These are phyloP conservation scores for Alternaria brassicae DNA, from an alignment of 2,329 filamentous ascomycete genomes.

Conservation along the genomic window DNA sequence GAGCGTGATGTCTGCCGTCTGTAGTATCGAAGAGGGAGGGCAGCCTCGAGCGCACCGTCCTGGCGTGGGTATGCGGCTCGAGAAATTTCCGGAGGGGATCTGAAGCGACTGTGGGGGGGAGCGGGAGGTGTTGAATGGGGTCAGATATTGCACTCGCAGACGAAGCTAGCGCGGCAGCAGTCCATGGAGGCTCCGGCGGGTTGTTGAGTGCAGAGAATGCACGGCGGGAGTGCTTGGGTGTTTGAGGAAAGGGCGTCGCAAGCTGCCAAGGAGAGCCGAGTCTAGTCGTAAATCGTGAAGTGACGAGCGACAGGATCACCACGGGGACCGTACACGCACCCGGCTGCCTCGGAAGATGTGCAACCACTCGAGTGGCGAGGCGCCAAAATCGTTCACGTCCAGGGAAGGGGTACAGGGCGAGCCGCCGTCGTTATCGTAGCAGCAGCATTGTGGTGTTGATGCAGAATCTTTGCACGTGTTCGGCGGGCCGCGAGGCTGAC, in stretches of 20 bases:
- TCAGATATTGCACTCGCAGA: background rate
- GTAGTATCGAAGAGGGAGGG: background rate
- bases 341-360: slow-evolving; percentile 14
- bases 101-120: slow-evolving; percentile 18
- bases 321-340: slow-evolving; percentile 6
- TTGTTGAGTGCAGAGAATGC: slow-evolving; percentile 11
- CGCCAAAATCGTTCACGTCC: background rate
- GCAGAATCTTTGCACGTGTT: slow-evolving; percentile 3
- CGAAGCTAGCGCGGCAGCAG: background rate
- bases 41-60: slow-evolving; percentile 8
- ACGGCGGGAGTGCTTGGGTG: slow-evolving; percentile 13
- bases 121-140: background rate
- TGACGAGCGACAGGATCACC: slow-evolving; percentile 23
- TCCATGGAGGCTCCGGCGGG: slow-evolving; percentile 1
- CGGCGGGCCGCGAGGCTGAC: slow-evolving; percentile 6
- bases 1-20: slow-evolving; percentile 9
- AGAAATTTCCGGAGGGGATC: slow-evolving; percentile 1
- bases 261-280: slow-evolving; percentile 31
- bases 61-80: background rate
- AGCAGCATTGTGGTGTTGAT: background rate
- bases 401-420: background rate
- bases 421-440: background rate
- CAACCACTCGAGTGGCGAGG: background rate
- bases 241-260: slow-evolving; percentile 24
- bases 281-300: slow-evolving; percentile 17